Base-by-base conservation (phyloP, 768 basidiomycete genomes). In the Leccinum pellstonianum region DNA sequence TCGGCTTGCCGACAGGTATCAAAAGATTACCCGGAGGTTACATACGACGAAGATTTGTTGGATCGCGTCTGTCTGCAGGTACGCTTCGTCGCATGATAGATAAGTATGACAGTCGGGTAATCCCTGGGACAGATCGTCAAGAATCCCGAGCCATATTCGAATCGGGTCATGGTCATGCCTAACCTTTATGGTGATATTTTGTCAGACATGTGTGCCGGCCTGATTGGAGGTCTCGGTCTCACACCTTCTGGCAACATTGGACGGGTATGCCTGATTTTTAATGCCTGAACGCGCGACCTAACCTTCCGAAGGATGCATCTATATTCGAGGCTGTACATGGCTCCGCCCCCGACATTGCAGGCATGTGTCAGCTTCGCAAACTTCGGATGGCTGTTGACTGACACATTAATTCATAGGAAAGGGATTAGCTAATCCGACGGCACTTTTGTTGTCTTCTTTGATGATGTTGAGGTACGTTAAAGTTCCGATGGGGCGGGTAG, bases 241-340 rank as follows among this genome's bases (percentile, higher is more conserved):
- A 98, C 96, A 1, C 96, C 96, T 31, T 98, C 96, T 54, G 95
- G 95, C 27, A 98, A 98, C 79, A 98, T 98, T 73, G 95, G 95
- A 66, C 86, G 90, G 66, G 92, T 92, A 78, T 64, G 87, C 19
- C 41, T 19, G 43, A 4, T 19, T 46, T 72, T 38, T 23, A 61
- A 38, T 52, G 33, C 33, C 23, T 54, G 57, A n/a, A 31, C 23
- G 15, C 38, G 64, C 38, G 64, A 38, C 62, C 64, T 68, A n/a
- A 63, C 54, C 63, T 35, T 68, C 35, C 41, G 59, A 25, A 94
- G 90, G 95, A 98, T 75, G 97, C 97, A 37, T 98, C 95, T 57
- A 99, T 99, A 75, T 99, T 98, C 68, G 97, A 99, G 79, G 97
- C 97, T 62, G 97, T 99, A 11, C 97, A 99, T 77, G 97, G 97